These are phyloP conservation scores for Fusarium virguliforme DNA, from an alignment of 2,329 filamentous ascomycete species.

Conservation along the genomic window DNA sequence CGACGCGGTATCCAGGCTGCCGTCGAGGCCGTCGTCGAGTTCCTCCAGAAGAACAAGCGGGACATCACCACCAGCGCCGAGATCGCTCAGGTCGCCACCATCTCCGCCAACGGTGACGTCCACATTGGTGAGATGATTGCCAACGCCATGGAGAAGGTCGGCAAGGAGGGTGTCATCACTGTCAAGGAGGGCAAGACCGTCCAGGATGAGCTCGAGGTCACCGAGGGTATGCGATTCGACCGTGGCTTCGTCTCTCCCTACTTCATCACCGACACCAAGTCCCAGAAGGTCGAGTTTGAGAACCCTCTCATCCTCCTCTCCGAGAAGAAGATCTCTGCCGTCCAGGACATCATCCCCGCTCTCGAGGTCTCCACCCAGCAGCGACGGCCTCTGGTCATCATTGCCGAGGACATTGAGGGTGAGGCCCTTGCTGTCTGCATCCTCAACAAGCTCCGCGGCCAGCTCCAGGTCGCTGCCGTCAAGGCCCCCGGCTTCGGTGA, in stretches of 20 bases:
- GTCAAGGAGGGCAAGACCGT: slow-evolving; percentile 99
- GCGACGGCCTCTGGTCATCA: slow-evolving; percentile 96
- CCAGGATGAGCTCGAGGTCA: slow-evolving; percentile 97
- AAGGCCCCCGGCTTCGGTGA: slow-evolving; percentile 99
- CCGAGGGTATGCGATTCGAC: slow-evolving; percentile 99
- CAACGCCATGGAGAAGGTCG: slow-evolving; percentile 99
- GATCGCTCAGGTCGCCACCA: slow-evolving; percentile 98
- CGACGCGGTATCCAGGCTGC: slow-evolving; percentile 97
- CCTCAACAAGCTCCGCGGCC: slow-evolving; percentile 99
- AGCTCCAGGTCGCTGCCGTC: slow-evolving; percentile 98
- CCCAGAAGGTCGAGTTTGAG: slow-evolving; percentile 99
- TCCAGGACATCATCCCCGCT: slow-evolving; percentile 98
- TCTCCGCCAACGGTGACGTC: slow-evolving; percentile 95
- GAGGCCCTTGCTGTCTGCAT: slow-evolving; percentile 99
- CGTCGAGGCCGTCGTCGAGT: slow-evolving; percentile 94
- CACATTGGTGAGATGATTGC: slow-evolving; percentile 97
- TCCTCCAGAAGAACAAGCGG: slow-evolving; percentile 94
- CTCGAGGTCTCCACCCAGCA: slow-evolving; percentile 97
- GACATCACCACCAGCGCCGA: slow-evolving; percentile 98
- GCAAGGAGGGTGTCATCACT: slow-evolving; percentile 99
- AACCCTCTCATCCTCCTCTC: slow-evolving; percentile 98
- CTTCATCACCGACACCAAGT: slow-evolving; percentile 99
- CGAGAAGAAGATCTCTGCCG: slow-evolving; percentile 99
- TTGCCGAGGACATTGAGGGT: slow-evolving; percentile 98
- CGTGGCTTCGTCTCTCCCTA: slow-evolving; percentile 98